phyloP scores from a whole-genome alignment of 1,139 yeast species.

The Scheffersomyces stambukii region DNA sequence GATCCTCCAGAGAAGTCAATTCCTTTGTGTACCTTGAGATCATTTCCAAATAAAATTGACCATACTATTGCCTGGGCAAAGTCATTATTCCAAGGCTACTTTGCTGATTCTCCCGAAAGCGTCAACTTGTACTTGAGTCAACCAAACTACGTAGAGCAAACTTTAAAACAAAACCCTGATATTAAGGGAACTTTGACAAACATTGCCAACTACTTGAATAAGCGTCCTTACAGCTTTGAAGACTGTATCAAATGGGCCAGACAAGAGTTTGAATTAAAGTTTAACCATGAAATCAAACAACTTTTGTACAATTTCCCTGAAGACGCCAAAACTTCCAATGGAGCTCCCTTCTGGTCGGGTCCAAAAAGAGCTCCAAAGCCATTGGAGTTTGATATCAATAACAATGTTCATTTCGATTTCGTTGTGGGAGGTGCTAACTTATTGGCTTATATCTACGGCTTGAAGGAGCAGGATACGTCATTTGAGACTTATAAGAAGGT shows the following conservation, averaged over 20 bases:
- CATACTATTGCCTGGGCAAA: slow-evolving; percentile 99
- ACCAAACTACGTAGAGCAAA: slow-evolving; percentile 87
- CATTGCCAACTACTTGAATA: slow-evolving; percentile 64
- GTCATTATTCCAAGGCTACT: slow-evolving; percentile 89
- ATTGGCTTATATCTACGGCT: slow-evolving; percentile 85
- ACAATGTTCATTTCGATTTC: slow-evolving; percentile 77
- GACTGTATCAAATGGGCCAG: slow-evolving; percentile 97
- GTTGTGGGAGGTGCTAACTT: slow-evolving; percentile 87
- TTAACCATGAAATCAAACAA: slow-evolving; percentile 81
- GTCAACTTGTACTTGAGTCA: slow-evolving; percentile 88
- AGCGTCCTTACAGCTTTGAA: slow-evolving; percentile 86
- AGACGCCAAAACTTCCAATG: slow-evolving; percentile 86
- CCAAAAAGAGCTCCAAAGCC: slow-evolving; percentile 96
- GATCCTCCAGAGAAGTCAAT: slow-evolving; percentile 98
- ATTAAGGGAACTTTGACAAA: slow-evolving; percentile 82
- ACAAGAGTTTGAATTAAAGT: slow-evolving; percentile 78
- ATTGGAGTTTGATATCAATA: slow-evolving; percentile 66
- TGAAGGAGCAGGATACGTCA: slow-evolving; percentile 47
- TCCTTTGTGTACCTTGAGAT: slow-evolving; percentile 93
- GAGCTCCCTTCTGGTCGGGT: slow-evolving; percentile 97
- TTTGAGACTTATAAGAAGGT: slow-evolving; percentile 46
- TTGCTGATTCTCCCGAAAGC: slow-evolving; percentile 85
- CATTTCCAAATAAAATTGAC: slow-evolving; percentile 96
- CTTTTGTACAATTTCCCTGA: slow-evolving; percentile 88
- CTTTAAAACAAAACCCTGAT: slow-evolving; percentile 88